Base-by-base conservation (phyloP, 2,329 filamentous ascomycete genomes). In the Talaromyces rugulosus region DNA sequence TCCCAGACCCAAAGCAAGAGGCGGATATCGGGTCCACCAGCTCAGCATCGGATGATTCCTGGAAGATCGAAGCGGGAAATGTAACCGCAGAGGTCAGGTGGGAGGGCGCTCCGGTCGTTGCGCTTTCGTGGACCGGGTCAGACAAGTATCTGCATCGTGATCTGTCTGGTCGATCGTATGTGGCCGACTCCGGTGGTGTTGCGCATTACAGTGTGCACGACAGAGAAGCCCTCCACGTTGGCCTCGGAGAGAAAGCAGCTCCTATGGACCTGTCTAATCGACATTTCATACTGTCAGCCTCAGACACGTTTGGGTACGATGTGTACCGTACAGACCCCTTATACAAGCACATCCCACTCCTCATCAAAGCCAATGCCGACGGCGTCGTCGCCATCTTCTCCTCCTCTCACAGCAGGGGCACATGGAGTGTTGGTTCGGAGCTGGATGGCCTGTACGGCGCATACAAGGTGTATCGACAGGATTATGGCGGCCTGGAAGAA, bases 361-460 rank as follows among this genome's bases (percentile, higher is more conserved):
- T 92, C 31, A 87, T 91, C 73, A 89, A 89, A 60, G 85, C 84
- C 0, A 87, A 85, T 0, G 83, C 86, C 0, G 69, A 82, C 2
- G 88, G 87, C 0, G 88, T 85, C 57, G 82, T 91, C 0, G 89
- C 82, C 0, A 82, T 87, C 18, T 89, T 91, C 71, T 90, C 88
- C 0, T 88, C 87, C 0, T 85, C 83, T 2, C 86, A 91, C 68
- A 80, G 82, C 0, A 78, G 88, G 58, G 88, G 87, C 0, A 82
- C 81, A 16, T 91, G 87, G 78, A 84, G 83, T 8, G 80, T 91
- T 7, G 89, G 89, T 2, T 85, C 85, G 1, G 89, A 91, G 72
- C 88, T 91, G 74, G 89, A 92, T 69, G 88, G 89, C 31, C 83
- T 91, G 75, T 91, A 88, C 87, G 89, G 89, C 0, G 84, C 83